Base-by-base conservation (phyloP, 768 basidiomycete genomes). In the Lanmaoa pseudosensibilis region DNA sequence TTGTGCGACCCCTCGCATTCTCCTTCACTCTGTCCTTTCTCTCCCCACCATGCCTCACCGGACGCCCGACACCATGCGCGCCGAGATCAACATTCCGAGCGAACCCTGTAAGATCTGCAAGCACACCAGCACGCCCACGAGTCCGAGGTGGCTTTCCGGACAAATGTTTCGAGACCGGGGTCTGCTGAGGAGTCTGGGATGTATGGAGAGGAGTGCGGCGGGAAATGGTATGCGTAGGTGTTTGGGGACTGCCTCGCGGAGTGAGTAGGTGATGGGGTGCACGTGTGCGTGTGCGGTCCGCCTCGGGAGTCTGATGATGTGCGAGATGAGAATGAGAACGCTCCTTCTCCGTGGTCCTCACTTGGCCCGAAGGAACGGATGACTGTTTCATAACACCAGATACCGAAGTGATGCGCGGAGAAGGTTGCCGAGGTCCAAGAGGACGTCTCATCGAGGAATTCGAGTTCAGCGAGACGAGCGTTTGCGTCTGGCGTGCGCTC, bases 91-190 rank as follows among this genome's bases (percentile, higher is more conserved):
- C 69, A 30, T 74, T 73, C 44, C 67, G 68, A 55, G 69, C 64
- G 21, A 74, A 63, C 7, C 71, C 70, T 6, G 77, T 80, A 27
- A 80, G 61, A 52, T 81, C 78, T 11, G 65, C 71, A 10, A 81
- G 65, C 23, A 72, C 74, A 18, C 72, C 70, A 19, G 52, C 68
- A 12, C 64, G 70, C 18, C 66, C 59, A 45, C 70, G 70, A 0
- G 47, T 25, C 11, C 69, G 61, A 21, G 71, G 52, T 5, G 69
- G 71, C 37, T 56, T 73, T 25, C 69, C 71, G 2, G 69, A 65
- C 21, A 70, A 30, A 39, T 67, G 67, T 47, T 66, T 66, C 37
- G 61, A 53, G 15, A 16, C 43, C 1, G 55, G 49, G 13, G 37
- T 37, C 3, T 47, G 65, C n/a, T 36, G 57, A 34, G 56, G 46